phyloP scores from a whole-genome alignment of 2,329 filamentous ascomycete species.

The Microdochium nivale region DNA sequence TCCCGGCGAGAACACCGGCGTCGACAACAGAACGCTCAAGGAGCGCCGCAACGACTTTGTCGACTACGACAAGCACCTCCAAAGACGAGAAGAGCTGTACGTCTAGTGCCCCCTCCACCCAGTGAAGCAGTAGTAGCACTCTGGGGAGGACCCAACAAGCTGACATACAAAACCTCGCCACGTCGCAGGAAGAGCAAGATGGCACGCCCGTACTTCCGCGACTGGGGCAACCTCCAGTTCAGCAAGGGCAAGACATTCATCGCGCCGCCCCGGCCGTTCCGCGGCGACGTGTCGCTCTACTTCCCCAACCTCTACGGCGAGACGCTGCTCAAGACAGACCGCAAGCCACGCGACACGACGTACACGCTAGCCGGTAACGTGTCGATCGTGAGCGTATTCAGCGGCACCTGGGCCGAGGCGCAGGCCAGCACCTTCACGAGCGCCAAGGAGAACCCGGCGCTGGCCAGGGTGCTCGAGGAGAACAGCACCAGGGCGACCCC shows the following conservation, averaged over 20 bases:
- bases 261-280: slow-evolving; percentile 77
- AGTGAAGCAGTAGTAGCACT: no score
- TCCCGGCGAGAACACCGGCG: slow-evolving; percentile 72
- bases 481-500: slow-evolving; percentile 13
- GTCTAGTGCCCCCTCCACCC: slow-evolving; percentile 15
- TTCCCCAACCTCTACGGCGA: slow-evolving; percentile 86
- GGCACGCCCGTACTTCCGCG: slow-evolving; percentile 85
- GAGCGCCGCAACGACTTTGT: slow-evolving; percentile 74
- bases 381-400: slow-evolving; percentile 74
- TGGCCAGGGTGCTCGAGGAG: slow-evolving; percentile 52
- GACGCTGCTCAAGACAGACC: slow-evolving; percentile 56
- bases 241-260: slow-evolving; percentile 91
- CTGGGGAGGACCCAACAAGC: no score
- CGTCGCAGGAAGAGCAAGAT: slow-evolving; percentile 61
- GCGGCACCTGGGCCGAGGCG: slow-evolving; percentile 74
- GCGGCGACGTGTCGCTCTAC: slow-evolving; percentile 71
- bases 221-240: slow-evolving; percentile 78
- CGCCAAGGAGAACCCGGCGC: slow-evolving; percentile 55
- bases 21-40: slow-evolving; percentile 57
- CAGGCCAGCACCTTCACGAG: slow-evolving; percentile 69
- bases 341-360: slow-evolving; percentile 60
- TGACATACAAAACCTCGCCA: not conserved
- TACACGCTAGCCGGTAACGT: slow-evolving; percentile 63
- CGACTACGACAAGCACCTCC: slow-evolving; percentile 76
- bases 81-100: slow-evolving; percentile 67